phyloP scores from a whole-genome alignment of 2,329 filamentous ascomycete species.

The Cadophora malorum region DNA sequence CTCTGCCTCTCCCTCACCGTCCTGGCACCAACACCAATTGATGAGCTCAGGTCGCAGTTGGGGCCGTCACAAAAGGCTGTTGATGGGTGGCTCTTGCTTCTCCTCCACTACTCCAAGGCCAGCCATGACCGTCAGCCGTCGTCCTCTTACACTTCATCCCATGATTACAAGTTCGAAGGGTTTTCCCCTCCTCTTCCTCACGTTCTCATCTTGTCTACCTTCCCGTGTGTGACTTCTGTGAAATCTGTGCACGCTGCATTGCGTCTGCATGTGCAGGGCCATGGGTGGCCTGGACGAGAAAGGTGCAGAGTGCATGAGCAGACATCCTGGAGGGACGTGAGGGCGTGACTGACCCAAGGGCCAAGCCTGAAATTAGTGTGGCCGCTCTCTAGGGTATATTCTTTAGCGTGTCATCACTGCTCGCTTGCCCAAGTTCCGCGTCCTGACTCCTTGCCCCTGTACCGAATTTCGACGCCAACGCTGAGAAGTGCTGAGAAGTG shows the following conservation, averaged over 20 bases:
- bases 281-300: background rate
- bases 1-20: background rate
- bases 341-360: too few species aligned
- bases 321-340: background rate
- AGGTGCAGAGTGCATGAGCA: background rate
- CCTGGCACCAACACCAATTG: background rate
- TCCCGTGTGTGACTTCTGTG: conserved; percentile 11
- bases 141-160: background rate
- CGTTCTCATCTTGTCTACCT: background rate
- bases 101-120: background rate
- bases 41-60: conserved; percentile 12
- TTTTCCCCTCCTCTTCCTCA: background rate
- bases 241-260: conserved; percentile 7
- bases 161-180: background rate
- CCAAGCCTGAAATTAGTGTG: background rate
- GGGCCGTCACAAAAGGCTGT: background rate
- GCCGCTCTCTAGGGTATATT: background rate
- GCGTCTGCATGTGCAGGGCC: background rate
- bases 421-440: background rate
- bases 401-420: background rate
- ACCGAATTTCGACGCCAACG: background rate
- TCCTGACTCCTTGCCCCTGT: background rate
- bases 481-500: background rate
- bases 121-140: background rate
- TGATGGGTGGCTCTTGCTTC: background rate